Evolutionary conservation across 345 rosid species (phyloP).

Genomic region (Excoecaria agallocha): DNA sequence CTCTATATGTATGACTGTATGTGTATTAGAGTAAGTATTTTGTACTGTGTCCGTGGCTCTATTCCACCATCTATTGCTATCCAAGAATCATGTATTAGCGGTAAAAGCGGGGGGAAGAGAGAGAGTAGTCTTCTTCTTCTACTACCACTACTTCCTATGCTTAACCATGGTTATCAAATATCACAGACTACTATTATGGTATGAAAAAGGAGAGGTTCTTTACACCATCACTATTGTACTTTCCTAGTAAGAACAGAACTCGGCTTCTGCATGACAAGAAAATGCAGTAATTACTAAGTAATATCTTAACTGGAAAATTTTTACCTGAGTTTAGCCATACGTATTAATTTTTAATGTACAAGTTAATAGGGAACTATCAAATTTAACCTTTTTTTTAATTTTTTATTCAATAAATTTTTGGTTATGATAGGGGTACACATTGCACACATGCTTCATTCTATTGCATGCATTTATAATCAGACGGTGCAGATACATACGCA

Average conservation of each 20-base stretch:
- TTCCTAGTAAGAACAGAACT: neutral
- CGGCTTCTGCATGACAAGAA: neutral
- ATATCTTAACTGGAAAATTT: no score
- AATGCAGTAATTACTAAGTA: neutral
- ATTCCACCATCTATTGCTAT: neutral
- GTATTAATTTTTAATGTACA: no score
- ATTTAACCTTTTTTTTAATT: no score
- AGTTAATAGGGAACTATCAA: no score
- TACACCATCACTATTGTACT: neutral
- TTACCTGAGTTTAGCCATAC: no score
- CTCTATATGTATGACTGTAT: slow-evolving; percentile 4
- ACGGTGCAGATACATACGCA: no score
- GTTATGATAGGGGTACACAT: no score
- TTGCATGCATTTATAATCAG: no score
- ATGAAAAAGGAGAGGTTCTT: neutral
- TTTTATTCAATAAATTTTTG: no score
- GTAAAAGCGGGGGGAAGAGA: slow-evolving; percentile 22
- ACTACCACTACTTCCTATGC: no score
- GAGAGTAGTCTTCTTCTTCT: neutral
- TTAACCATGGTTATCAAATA: neutral
- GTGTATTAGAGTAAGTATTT: slow-evolving; percentile 14
- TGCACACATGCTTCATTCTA: no score
- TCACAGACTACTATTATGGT: neutral
- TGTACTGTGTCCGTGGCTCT: slow-evolving; percentile 9
- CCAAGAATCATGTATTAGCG: slow-evolving; percentile 10